Conservation (phyloP, 768 basidiomycete genomes). For the Termitomyces titanicus region DNA sequence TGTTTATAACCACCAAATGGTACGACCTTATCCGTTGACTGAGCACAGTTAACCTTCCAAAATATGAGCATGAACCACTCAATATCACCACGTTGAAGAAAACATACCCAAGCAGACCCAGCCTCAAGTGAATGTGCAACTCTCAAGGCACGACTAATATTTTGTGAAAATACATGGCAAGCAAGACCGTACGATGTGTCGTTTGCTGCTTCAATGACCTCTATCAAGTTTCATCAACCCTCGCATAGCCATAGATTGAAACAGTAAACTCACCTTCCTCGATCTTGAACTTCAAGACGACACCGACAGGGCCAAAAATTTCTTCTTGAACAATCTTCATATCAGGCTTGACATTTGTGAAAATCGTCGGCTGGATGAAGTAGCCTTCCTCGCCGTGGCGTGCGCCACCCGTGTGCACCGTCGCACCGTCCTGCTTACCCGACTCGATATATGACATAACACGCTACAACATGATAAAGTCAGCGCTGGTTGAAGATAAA, state of each 20-base stretch:
- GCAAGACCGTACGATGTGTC: conserved; percentile 18
- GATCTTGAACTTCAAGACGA: conserved; percentile 65
- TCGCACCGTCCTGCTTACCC: conserved; percentile 70
- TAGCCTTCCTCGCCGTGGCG: conserved; percentile 59
- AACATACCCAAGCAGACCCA: conserved; percentile 17
- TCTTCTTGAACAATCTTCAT: conserved; percentile 71
- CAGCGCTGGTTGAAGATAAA: background rate
- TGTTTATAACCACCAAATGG: conserved; percentile 27
- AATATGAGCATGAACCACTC: background rate
- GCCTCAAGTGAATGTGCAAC: conserved; percentile 22
- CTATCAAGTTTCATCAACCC: conserved; percentile 3
- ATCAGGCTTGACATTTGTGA: conserved; percentile 55
- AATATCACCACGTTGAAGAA: background rate
- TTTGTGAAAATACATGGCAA: conserved; percentile 19
- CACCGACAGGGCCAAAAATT: conserved; percentile 77
- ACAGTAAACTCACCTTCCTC: conserved; percentile 32
- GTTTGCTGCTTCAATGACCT: conserved; percentile 21
- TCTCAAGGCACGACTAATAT: conserved; percentile 18
- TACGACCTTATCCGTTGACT: conserved; percentile 10
- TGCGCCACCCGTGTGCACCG: conserved; percentile 54
- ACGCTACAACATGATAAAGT: conserved; percentile 35
- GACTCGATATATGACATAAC: conserved; percentile 74
- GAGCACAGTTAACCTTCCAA: conserved; percentile 19
- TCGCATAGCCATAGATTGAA: conserved; percentile 25
- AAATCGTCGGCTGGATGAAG: conserved; percentile 70